Evolutionary conservation across 345 rosid genomes (phyloP), one percentile per base, ranked within the genome.

Genomic region (Brassica incana): DNA sequence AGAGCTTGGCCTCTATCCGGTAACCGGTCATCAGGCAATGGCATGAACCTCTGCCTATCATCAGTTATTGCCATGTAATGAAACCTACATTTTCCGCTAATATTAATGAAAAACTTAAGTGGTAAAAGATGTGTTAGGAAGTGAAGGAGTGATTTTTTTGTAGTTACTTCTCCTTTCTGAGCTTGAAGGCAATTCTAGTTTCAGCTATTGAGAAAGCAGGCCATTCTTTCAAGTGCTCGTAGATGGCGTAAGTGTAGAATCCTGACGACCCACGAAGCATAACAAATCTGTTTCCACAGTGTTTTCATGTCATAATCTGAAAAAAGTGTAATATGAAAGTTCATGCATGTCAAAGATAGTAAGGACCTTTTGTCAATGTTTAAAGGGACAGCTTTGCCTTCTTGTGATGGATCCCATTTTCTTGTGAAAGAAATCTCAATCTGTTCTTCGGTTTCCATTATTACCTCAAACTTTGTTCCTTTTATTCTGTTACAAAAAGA

Each of bases 41-140:
- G 98, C 98, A 95, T 92, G 76, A 81, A 76, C 74, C 99, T 88
- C 54, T 92, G 98, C 78, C 95, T 90, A 75, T 95, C 86, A 50
- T 92, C 97, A n/a, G 94, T 90, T 80, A 93, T 62, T 18, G 88
- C 96, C 99, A 95, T 95, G 83, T 86, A 89, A 62, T 86, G 92
- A 87, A 95, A 95, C 90, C 97, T 95, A 29, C 7, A 50, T 6
- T 45, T 9, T 52, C 82, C 35, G 7, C 25, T 50, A 1, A 25
- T 9, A 6, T 40, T 66, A 40, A 11, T 27, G 2, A 23, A 20
- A 35, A 11, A 14, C 0, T 5, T 8, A 35, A 1, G 0, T 18
- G 36, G 2, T 29, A 4, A 63, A 72, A 59, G 5, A 30, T 8
- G 29, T 60, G 50, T 27, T 20, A 23, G 9, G 0, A 78, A 36